Percentiles rank a stretch among this genome's conserved stretches.
These are phyloP conservation scores for Volvox reticuliferus DNA, from an alignment of 139 green algal genomes.

Conservation along the genomic window DNA sequence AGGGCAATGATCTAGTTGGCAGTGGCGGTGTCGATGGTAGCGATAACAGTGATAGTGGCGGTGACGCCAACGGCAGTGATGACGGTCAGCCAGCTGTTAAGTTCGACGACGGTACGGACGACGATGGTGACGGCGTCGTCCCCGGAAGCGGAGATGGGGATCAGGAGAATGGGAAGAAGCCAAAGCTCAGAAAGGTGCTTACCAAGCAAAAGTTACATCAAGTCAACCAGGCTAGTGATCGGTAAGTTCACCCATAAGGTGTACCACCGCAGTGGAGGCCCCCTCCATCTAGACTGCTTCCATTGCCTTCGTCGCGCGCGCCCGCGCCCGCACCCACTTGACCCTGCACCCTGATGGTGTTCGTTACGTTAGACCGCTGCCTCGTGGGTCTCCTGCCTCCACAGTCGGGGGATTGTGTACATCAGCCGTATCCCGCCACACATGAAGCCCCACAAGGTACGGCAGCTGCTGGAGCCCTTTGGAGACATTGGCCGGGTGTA, in stretches of 20 bases:
- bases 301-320: too few relatives aligned
- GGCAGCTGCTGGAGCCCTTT: constrained; percentile 87
- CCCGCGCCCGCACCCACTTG: too few relatives aligned
- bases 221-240: constrained; percentile 66
- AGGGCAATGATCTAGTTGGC: not conserved
- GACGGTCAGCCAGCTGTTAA: not conserved
- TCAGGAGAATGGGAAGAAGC: constrained; percentile 1
- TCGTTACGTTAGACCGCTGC: too few relatives aligned
- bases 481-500: constrained; percentile 87
- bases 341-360: too few relatives aligned
- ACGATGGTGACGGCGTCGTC: not conserved
- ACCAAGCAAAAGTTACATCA: constrained; percentile 59
- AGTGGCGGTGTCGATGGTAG: not conserved
- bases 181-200: constrained; percentile 61
- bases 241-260: not conserved
- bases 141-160: not conserved
- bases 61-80: not conserved
- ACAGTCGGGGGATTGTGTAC: constrained; percentile 86
- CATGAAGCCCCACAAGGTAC: constrained; percentile 93
- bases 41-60: not conserved
- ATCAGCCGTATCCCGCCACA: constrained; percentile 79
- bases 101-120: not conserved
- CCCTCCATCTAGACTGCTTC: not conserved
- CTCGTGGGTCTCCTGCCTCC: not conserved
- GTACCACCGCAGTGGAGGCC: too few relatives aligned